Conservation (phyloP, 1,139 yeast genomes). For the Hanseniaspora sp. region DNA sequence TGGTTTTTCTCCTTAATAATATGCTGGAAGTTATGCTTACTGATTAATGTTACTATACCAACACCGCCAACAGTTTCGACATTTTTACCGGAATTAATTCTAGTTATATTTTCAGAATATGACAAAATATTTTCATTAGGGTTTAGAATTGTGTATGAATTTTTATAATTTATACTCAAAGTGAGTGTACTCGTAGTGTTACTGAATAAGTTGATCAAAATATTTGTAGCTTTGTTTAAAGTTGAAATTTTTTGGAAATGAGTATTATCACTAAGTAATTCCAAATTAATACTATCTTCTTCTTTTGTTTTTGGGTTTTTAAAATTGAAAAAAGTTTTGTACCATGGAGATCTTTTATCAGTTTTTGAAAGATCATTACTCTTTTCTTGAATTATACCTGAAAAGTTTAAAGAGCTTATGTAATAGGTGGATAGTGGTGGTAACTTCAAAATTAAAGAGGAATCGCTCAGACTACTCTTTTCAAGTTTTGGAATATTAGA, state of each 20-base stretch:
- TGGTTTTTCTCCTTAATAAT: neutral
- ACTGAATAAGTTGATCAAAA: conserved; percentile 4
- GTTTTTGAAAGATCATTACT: neutral
- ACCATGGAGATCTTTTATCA: neutral
- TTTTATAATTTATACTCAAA: neutral
- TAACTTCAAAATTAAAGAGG: conserved; percentile 1
- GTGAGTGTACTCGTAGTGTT: neutral
- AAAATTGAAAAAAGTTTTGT: neutral
- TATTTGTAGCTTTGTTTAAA: conserved; percentile 3
- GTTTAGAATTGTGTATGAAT: conserved; percentile 9
- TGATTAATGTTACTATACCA: conserved; percentile 8
- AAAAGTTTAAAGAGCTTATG: conserved; percentile 9
- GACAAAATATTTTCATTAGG: conserved; percentile 11
- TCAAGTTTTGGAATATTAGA: conserved; percentile 2
- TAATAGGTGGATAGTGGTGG: conserved; percentile 12
- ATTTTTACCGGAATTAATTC: conserved; percentile 5
- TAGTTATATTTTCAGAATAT: conserved; percentile 10
- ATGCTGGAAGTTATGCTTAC: conserved; percentile 1
- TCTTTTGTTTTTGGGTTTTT: neutral
- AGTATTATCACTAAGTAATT: conserved; percentile 6
- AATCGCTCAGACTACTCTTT: neutral
- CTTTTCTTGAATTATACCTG: conserved; percentile 11
- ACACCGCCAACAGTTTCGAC: conserved; percentile 10
- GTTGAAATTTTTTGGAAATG: conserved; percentile 9
- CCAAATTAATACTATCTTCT: neutral